Base-by-base conservation (phyloP, 164 flowering plant genomes). In the Annona cherimola region DNA sequence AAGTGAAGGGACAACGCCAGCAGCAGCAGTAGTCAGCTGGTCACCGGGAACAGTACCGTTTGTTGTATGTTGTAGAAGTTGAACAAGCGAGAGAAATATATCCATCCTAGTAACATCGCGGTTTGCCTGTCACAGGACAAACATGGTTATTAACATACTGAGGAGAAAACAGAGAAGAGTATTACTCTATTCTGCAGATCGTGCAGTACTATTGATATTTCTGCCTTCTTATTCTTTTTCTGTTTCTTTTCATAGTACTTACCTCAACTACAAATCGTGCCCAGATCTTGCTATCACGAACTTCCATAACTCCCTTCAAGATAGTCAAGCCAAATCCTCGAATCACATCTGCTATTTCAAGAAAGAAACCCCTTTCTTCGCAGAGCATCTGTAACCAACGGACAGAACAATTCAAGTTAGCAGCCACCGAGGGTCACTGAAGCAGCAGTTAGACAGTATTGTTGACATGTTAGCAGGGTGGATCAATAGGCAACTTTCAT, bases 91-190 rank as follows among this genome's bases (percentile, higher is more conserved):
- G 71, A 89, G 69, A 73, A 96, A 96, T 76, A 96, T 86, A 75
- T 96, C 99, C 92, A 89, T 88, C 77, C 99, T 92, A 42, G 96
- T 90, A 3, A 93, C 85, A 46, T 93, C 97, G 73, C 94, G 82
- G 77, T 90, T 87, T 70, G 99, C 98, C 99, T 95, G 91, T 6
- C 14, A 42, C 72, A 60, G 45, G 14, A 5, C 3, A 19, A 61
- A 62, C 16, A 20, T 42, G 54, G 19, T 60, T 18, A 63, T 60
- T 44, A 9, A 19, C 1, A 7, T 42, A 26, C 9, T 2, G 60
- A n/a, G 9, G 16, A 39, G 4, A 6, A 4, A 3, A 50, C 18
- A 7, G 1, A 44, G 55, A 46, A 35, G 35, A 26, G 40, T 65
- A 66, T 16, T 18, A 9, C 18, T 43, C n/a, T 39, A 18, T 45